phyloP scores from a whole-genome alignment of 1,284 basidiomycete genomes.

The Ceratobasidium sp. region DNA sequence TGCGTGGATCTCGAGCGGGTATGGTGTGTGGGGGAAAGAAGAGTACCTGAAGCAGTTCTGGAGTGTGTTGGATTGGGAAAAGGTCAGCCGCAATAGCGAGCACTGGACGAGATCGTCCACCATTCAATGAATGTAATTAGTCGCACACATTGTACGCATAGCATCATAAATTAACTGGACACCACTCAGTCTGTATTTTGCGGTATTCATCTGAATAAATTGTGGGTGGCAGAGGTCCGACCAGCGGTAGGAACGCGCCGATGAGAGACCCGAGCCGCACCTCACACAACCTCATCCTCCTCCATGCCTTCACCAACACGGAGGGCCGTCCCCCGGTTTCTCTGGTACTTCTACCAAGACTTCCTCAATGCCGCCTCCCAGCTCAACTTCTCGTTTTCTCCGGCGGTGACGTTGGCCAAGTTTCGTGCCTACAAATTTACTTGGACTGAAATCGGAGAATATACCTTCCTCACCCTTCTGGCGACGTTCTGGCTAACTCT shows the following conservation, averaged over 20 bases:
- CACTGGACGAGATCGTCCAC: conserved; percentile 17
- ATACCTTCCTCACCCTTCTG: conserved; percentile 68
- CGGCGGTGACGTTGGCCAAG: conserved; percentile 71
- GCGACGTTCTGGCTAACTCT: conserved; percentile 81
- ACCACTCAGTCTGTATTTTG: conserved; percentile 3
- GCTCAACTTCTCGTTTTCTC: conserved; percentile 59
- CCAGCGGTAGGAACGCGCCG: not conserved
- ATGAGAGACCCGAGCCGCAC: conserved; percentile 22
- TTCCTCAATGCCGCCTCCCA: conserved; percentile 33
- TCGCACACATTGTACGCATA: conserved; percentile 15
- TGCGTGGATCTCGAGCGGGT: conserved; percentile 87
- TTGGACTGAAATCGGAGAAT: conserved; percentile 69
- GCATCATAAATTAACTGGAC: conserved; percentile 18
- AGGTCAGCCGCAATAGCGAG: conserved; percentile 56
- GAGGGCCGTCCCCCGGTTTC: conserved; percentile 21
- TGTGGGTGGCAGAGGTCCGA: conserved; percentile 6
- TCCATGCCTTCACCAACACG: conserved; percentile 34
- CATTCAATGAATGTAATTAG: not conserved
- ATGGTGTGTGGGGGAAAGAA: conserved; percentile 95
- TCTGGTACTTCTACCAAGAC: conserved; percentile 39
- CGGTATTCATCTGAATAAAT: too few species aligned
- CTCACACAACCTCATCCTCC: conserved; percentile 32
- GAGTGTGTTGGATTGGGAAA: conserved; percentile 87
- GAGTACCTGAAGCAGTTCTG: conserved; percentile 91
- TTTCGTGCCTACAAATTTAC: conserved; percentile 63